phyloP scores from a whole-genome alignment of 2,329 filamentous ascomycete species.

The Periconia digitata region DNA sequence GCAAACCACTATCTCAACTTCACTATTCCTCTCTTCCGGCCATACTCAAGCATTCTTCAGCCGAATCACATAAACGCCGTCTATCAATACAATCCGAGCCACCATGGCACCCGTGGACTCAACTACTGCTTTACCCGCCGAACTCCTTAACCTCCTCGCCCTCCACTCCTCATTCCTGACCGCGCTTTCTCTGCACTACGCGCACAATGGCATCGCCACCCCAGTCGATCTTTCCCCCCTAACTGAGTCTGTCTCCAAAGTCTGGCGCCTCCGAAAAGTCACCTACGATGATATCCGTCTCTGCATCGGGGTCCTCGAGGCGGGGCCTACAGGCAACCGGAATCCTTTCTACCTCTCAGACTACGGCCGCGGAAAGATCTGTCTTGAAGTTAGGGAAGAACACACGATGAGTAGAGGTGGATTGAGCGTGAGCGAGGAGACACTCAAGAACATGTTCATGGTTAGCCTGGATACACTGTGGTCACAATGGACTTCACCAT shows the following conservation, averaged over 20 bases:
- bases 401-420: slow-evolving; percentile 28
- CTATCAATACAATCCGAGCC: slow-evolving; percentile 1
- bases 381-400: slow-evolving; percentile 42
- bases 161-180: slow-evolving; percentile 53
- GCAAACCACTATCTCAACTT: slow-evolving; percentile 14
- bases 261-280: slow-evolving; percentile 51
- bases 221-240: slow-evolving; percentile 47
- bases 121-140: slow-evolving; percentile 40
- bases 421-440: slow-evolving; percentile 47
- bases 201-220: slow-evolving; percentile 51
- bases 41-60: slow-evolving; percentile 24
- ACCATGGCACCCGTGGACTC: slow-evolving; percentile 34
- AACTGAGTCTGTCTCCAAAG: slow-evolving; percentile 44
- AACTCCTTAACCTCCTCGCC: slow-evolving; percentile 47
- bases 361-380: slow-evolving; percentile 47
- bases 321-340: slow-evolving; percentile 27
- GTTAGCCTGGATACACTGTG: slow-evolving; percentile 50
- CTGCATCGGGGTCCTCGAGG: slow-evolving; percentile 45
- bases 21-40: slow-evolving; percentile 17
- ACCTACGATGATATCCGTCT: slow-evolving; percentile 50
- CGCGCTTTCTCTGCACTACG: slow-evolving; percentile 52
- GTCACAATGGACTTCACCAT: slow-evolving; percentile 39
- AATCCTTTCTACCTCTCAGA: slow-evolving; percentile 46
- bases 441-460: slow-evolving; percentile 54
- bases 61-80: slow-evolving; percentile 15